phyloP scores from a whole-genome alignment of 768 basidiomycete species.

The Russula earlei region DNA sequence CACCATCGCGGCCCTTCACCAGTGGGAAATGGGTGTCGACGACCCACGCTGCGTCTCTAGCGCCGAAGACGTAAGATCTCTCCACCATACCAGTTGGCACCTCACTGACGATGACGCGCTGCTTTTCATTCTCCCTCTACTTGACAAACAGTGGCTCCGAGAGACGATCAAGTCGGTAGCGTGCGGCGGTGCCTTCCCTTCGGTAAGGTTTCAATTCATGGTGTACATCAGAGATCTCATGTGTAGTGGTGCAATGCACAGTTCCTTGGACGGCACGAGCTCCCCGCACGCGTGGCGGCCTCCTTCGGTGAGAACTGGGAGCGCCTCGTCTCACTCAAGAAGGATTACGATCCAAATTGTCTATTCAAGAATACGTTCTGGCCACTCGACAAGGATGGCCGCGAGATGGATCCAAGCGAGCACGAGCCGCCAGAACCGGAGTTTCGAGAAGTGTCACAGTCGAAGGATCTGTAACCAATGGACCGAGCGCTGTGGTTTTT shows the following conservation, averaged over 20 bases:
- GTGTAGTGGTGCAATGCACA: slow-evolving; percentile 24
- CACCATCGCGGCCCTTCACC: slow-evolving; percentile 83
- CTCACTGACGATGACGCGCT: slow-evolving; percentile 15
- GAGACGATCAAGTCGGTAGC: slow-evolving; percentile 62
- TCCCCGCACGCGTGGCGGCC: slow-evolving; percentile 47
- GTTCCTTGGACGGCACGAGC: slow-evolving; percentile 71
- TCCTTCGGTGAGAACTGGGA: slow-evolving; percentile 72
- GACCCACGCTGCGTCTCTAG: slow-evolving; percentile 75
- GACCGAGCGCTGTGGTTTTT: no score
- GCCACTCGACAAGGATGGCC: slow-evolving; percentile 56
- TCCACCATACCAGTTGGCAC: neutral
- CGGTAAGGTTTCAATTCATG: slow-evolving; percentile 42
- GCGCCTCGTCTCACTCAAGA: slow-evolving; percentile 62
- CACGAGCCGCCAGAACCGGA: slow-evolving; percentile 54
- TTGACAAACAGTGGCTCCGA: slow-evolving; percentile 59
- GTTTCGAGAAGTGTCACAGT: no score
- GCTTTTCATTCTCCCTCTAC: neutral
- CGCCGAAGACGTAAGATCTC: slow-evolving; percentile 59
- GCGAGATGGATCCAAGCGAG: slow-evolving; percentile 42
- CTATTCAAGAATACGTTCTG: slow-evolving; percentile 74
- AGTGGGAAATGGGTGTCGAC: slow-evolving; percentile 80
- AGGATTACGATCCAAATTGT: slow-evolving; percentile 64
- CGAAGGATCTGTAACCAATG: no score
- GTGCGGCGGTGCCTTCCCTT: slow-evolving; percentile 75
- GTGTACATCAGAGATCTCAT: neutral